phyloP scores from a whole-genome alignment of 2,329 filamentous ascomycete species.

The Fusarium xyrophilum region DNA sequence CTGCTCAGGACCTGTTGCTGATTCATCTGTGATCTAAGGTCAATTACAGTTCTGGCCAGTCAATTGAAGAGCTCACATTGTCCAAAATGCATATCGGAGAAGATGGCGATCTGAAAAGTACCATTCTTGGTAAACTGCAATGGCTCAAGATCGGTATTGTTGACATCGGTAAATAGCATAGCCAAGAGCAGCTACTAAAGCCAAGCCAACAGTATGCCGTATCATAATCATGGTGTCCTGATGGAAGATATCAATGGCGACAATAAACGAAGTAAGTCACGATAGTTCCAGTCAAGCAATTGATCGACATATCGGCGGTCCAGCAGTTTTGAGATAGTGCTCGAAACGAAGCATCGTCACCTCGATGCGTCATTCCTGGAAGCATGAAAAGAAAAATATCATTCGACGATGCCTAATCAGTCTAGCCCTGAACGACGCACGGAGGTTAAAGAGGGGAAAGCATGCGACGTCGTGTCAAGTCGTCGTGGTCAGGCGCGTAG shows the following conservation, averaged over 20 bases:
- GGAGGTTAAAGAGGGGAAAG: slow-evolving; percentile 5
- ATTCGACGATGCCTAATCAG: slow-evolving; percentile 6
- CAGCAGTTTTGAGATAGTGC: slow-evolving; percentile 13
- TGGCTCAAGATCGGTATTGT: slow-evolving; percentile 26
- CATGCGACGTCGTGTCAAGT: not conserved
- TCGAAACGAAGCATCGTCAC: slow-evolving; percentile 1
- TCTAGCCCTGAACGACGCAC: slow-evolving; percentile 3
- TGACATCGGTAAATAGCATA: slow-evolving; percentile 1
- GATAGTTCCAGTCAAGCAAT: not conserved
- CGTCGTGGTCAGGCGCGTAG: slow-evolving; percentile 7
- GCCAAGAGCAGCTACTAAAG: slow-evolving; percentile 5
- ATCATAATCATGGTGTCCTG: not conserved
- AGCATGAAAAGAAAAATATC: not conserved
- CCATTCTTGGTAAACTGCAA: slow-evolving; percentile 30
- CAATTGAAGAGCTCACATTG: slow-evolving; percentile 19
- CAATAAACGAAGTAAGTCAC: not conserved
- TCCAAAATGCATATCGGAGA: slow-evolving; percentile 38
- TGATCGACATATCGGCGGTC: not conserved
- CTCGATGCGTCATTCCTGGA: slow-evolving; percentile 16
- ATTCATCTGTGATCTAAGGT: slow-evolving; percentile 14
- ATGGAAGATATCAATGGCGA: not conserved
- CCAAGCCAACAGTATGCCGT: not conserved
- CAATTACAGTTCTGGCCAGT: not conserved
- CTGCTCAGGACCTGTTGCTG: slow-evolving; percentile 50
- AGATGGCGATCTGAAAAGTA: slow-evolving; percentile 36